phyloP scores from a whole-genome alignment of 2,329 filamentous ascomycete genomes.

The Beauveria bassiana region DNA sequence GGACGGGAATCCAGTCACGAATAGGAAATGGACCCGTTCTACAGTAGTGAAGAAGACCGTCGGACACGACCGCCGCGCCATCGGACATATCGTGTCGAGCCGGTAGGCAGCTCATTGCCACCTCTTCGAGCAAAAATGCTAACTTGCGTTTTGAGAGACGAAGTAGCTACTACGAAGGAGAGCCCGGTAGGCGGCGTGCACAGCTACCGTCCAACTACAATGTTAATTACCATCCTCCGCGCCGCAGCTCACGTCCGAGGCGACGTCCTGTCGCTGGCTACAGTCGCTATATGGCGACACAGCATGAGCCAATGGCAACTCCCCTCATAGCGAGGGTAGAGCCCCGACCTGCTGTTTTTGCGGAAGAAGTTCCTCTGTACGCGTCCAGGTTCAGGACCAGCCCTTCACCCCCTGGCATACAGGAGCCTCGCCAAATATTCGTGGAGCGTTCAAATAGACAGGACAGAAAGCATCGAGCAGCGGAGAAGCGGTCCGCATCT shows the following conservation, averaged over 20 bases:
- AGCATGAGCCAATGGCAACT: background rate
- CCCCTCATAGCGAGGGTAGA: background rate
- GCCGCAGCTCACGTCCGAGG: background rate
- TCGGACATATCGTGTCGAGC: background rate
- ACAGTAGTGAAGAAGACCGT: constrained; percentile 3
- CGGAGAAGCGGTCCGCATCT: background rate
- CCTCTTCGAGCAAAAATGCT: background rate
- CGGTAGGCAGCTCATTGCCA: background rate
- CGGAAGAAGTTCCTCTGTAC: background rate
- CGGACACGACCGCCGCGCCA: background rate
- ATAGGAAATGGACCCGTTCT: background rate
- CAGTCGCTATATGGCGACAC: background rate
- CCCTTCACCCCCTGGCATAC: background rate
- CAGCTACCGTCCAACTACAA: background rate
- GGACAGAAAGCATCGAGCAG: background rate
- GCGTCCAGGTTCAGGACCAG: background rate
- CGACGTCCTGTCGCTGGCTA: background rate
- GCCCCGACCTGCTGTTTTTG: background rate
- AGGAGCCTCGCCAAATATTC: background rate
- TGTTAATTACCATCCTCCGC: background rate
- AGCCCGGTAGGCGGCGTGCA: background rate
- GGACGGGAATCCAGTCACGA: background rate
- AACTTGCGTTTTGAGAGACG: background rate
- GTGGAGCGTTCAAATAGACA: background rate
- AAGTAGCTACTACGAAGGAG: background rate